A percentile compares a stretch with the other conserved stretches of the same genome.
Evolutionary conservation across 2,329 filamentous ascomycete genomes (phyloP).

Genomic region (Verticillium dahliae): DNA sequence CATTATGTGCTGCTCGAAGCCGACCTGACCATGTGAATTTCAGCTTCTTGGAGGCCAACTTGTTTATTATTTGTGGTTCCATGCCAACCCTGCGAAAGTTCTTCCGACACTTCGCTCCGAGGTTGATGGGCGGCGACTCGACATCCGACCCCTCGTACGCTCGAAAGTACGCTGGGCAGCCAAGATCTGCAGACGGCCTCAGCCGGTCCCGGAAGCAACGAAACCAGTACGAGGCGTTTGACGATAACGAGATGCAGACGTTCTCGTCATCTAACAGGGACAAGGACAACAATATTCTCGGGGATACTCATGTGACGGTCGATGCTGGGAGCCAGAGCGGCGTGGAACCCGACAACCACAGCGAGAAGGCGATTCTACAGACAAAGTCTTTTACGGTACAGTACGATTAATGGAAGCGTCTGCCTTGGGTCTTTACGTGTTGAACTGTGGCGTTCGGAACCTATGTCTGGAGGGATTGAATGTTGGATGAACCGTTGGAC

Average conservation of each 20-base stretch:
- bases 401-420: slow-evolving; percentile 3
- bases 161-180: neutral
- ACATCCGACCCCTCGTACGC: slow-evolving; percentile 1
- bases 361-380: slow-evolving; percentile 19
- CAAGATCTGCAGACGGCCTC: neutral
- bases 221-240: slow-evolving; percentile 7
- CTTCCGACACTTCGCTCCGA: slow-evolving; percentile 27
- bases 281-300: neutral
- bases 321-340: slow-evolving; percentile 2
- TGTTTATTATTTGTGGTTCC: slow-evolving; percentile 32
- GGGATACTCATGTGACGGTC: slow-evolving; percentile 6
- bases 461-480: neutral
- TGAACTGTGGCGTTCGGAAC: neutral
- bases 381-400: slow-evolving; percentile 16
- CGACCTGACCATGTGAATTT: neutral
- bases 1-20: fast-evolving
- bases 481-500: neutral
- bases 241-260: slow-evolving; percentile 5
- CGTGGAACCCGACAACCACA: slow-evolving; percentile 13
- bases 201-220: slow-evolving; percentile 1
- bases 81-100: slow-evolving; percentile 32
- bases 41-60: slow-evolving; percentile 29
- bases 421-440: neutral
- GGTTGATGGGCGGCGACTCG: slow-evolving; percentile 16
- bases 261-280: neutral